phyloP scores from a whole-genome alignment of 164 flowering plant genomes.

The Tetracentron sinense region DNA sequence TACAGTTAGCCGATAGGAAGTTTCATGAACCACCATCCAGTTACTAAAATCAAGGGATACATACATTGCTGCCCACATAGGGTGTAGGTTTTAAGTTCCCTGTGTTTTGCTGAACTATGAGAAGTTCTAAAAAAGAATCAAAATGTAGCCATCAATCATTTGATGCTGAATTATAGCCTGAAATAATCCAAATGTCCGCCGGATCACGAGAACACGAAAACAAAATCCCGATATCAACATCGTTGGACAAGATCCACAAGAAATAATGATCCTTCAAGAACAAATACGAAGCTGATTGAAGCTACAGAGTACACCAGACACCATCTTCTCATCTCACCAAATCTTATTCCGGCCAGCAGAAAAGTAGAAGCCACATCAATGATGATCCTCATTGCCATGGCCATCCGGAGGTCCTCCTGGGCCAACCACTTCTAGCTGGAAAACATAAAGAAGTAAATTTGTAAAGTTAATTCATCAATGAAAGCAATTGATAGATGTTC shows the following conservation, averaged over 20 bases:
- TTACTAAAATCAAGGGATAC: too few species aligned
- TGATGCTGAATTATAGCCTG: conserved; percentile 8
- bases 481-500: conserved; percentile 1
- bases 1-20: too few species aligned
- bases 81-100: too few species aligned
- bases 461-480: neutral
- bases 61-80: too few species aligned
- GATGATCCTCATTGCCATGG: conserved; percentile 28
- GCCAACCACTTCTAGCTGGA: conserved; percentile 77
- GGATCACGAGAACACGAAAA: conserved; percentile 2
- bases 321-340: conserved; percentile 32
- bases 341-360: conserved; percentile 32
- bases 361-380: conserved; percentile 29
- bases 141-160: conserved; percentile 22
- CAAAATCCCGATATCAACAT: conserved; percentile 12
- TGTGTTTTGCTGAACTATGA: neutral
- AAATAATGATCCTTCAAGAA: conserved; percentile 18
- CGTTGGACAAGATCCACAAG: conserved; percentile 6
- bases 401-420: conserved; percentile 75
- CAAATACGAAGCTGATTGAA: conserved; percentile 14
- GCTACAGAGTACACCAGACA: conserved; percentile 17
- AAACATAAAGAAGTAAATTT: conserved; percentile 10
- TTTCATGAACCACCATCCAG: too few species aligned
- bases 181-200: conserved; percentile 12
- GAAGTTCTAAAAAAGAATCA: neutral